A percentile compares a stretch with the other conserved stretches of the same genome.
These are phyloP conservation scores for Talaromyces sp. DNA, from an alignment of 2,329 filamentous ascomycete genomes.

Conservation along the genomic window DNA sequence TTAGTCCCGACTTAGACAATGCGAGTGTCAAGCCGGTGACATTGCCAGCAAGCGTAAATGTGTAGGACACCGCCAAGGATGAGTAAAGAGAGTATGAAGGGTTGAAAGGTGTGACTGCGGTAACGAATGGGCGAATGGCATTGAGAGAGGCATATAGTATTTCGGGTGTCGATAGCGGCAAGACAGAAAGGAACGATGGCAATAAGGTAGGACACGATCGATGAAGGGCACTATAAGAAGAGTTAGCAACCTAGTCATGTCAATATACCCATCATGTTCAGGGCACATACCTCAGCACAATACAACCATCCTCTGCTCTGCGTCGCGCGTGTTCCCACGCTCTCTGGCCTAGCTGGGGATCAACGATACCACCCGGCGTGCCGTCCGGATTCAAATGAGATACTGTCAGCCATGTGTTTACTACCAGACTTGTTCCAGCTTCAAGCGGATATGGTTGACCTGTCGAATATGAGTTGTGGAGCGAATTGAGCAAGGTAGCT, in stretches of 20 bases:
- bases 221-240: slow-evolving; percentile 69
- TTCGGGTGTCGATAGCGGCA: slow-evolving; percentile 75
- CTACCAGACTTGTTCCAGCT: slow-evolving; percentile 82
- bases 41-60: slow-evolving; percentile 74
- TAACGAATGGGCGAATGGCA: slow-evolving; percentile 79
- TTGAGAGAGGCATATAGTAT: slow-evolving; percentile 74
- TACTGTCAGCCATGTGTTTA: slow-evolving; percentile 93
- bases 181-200: slow-evolving; percentile 71
- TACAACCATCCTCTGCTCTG: slow-evolving; percentile 90
- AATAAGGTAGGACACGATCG: slow-evolving; percentile 82
- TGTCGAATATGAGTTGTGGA: slow-evolving; percentile 83
- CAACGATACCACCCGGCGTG: slow-evolving; percentile 71
- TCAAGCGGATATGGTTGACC: slow-evolving; percentile 83
- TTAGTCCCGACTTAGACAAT: slow-evolving; percentile 81
- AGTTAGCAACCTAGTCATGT: background rate
- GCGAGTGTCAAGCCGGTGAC: slow-evolving; percentile 72
- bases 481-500: slow-evolving; percentile 83
- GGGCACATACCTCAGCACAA: slow-evolving; percentile 73
- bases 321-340: slow-evolving; percentile 96
- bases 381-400: slow-evolving; percentile 67
- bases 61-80: slow-evolving; percentile 75
- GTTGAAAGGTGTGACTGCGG: slow-evolving; percentile 83
- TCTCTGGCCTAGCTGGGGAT: slow-evolving; percentile 70
- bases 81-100: slow-evolving; percentile 78
- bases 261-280: background rate